phyloP scores from a whole-genome alignment of 2,329 filamentous ascomycete genomes.

The Penicillium sp. region DNA sequence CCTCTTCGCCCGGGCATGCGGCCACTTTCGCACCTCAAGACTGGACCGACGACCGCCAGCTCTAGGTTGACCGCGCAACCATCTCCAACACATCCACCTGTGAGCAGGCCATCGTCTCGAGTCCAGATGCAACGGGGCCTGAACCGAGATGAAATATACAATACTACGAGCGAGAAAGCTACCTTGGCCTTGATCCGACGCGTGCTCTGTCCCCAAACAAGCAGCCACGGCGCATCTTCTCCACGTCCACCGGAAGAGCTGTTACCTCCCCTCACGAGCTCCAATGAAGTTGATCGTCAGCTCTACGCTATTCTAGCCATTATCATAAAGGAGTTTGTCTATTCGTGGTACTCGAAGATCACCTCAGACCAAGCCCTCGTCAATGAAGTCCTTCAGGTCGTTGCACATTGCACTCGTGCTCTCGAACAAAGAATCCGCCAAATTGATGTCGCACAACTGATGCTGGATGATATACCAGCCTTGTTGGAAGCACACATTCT shows the following conservation, averaged over 20 bases:
- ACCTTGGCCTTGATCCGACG: conserved; percentile 76
- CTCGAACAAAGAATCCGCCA: conserved; percentile 79
- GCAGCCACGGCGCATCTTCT: conserved; percentile 46
- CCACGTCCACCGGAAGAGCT: conserved; percentile 69
- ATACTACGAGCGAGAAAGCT: conserved; percentile 66
- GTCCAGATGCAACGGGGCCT: conserved; percentile 23
- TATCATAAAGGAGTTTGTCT: conserved; percentile 81
- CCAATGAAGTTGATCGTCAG: conserved; percentile 87
- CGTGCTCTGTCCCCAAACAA: conserved; percentile 66
- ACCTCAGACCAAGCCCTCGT: conserved; percentile 85
- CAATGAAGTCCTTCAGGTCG: conserved; percentile 78
- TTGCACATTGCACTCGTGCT: conserved; percentile 84
- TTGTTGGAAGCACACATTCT: conserved; percentile 72
- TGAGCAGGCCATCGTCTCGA: conserved; percentile 30
- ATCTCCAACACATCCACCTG: conserved; percentile 23
- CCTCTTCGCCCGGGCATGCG: conserved; percentile 35
- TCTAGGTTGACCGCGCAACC: conserved; percentile 31
- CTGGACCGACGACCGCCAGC: conserved; percentile 33
- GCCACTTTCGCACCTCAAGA: conserved; percentile 37
- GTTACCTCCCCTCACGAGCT: conserved; percentile 85
- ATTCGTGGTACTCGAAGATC: conserved; percentile 88
- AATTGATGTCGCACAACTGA: conserved; percentile 72
- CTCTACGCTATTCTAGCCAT: conserved; percentile 89
- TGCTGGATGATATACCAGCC: conserved; percentile 82
- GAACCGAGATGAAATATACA: conserved; percentile 36